phyloP scores from a whole-genome alignment of 257 asterid species.

The Primulina tabacum region DNA sequence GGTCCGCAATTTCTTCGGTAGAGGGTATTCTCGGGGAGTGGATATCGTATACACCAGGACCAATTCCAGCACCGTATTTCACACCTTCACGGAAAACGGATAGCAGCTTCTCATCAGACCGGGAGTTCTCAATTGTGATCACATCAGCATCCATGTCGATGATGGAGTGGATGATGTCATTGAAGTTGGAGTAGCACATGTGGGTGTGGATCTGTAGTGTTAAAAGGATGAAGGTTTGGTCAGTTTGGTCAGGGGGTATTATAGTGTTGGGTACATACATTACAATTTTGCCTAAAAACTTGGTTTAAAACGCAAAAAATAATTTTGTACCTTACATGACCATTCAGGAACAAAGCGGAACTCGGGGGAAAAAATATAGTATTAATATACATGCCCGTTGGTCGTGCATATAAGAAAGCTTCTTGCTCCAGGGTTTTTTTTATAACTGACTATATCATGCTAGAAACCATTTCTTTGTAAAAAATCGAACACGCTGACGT shows the following conservation, averaged over 20 bases:
- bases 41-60: slow-evolving; percentile 79
- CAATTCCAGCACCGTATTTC: slow-evolving; percentile 76
- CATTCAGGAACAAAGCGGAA: too few species aligned
- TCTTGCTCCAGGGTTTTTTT: too few species aligned
- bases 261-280: not conserved
- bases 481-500: not conserved
- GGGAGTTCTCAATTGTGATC: slow-evolving; percentile 77
- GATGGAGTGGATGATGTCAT: slow-evolving; percentile 75
- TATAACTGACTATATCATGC: not conserved
- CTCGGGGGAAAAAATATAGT: too few species aligned
- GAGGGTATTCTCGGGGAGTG: slow-evolving; percentile 86
- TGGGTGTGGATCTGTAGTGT: slow-evolving; percentile 67
- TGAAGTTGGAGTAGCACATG: slow-evolving; percentile 90
- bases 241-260: not conserved
- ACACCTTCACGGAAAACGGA: slow-evolving; percentile 84
- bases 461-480: not conserved
- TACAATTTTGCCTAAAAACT: not conserved
- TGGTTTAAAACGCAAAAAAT: not conserved
- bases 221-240: not conserved
- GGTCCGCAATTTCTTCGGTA: slow-evolving; percentile 58
- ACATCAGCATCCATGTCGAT: slow-evolving; percentile 83
- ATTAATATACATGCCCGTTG: too few species aligned
- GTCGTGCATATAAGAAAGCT: too few species aligned
- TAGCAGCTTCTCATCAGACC: slow-evolving; percentile 79
- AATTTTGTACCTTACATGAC: not conserved